Base-by-base conservation (phyloP, 1,284 basidiomycete genomes). In the Naganishia cerealis region DNA sequence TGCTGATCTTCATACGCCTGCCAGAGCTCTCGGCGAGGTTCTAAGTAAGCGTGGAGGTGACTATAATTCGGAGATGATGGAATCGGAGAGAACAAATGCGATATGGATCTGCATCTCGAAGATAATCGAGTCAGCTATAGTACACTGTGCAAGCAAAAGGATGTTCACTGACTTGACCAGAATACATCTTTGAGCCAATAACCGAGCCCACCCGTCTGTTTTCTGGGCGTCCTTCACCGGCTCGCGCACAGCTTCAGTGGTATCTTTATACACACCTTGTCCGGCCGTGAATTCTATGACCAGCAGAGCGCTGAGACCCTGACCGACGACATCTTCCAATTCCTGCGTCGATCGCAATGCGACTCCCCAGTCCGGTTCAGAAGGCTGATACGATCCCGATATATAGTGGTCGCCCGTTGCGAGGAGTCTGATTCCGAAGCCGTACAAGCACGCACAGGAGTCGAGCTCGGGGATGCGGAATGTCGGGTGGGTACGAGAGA, bases 391-490 rank as follows among this genome's bases (percentile, higher is more conserved):
- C 21, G 39, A 29, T 24, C 55, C 63, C 3, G 63, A 43, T 12
- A 56, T 57, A 33, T 46, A 43, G 43, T 69, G 61, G 26, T 68
- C 61, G 58, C 79, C 76, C 65, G 75, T 67, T 9, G 75, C 76
- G 36, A 79, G 56, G 65, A 80, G 73, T 36, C 71, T 70, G 70
- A 81, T 72, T 15, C 71, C 67, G 58, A 81, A 81, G 52, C 69
- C 73, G 70, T 71, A 79, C 1, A 77, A 69, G 55, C 78, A 68
- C 4, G 75, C 74, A 57, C 78, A 73, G 21, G 78, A 76, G 15
- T 82, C 78, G 0, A 94, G 84, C 75, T 92, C 91, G 26, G 92
- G 91, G 18, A 93, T 79, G 26, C 92, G 84, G 76, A 94, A 94
- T 50, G 90, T 87, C 39, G 85, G 82, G 75, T 94, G 91, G 24